These are phyloP conservation scores for Suhomyces sp. DNA, from an alignment of 805 yeast species.

Conservation along the genomic window DNA sequence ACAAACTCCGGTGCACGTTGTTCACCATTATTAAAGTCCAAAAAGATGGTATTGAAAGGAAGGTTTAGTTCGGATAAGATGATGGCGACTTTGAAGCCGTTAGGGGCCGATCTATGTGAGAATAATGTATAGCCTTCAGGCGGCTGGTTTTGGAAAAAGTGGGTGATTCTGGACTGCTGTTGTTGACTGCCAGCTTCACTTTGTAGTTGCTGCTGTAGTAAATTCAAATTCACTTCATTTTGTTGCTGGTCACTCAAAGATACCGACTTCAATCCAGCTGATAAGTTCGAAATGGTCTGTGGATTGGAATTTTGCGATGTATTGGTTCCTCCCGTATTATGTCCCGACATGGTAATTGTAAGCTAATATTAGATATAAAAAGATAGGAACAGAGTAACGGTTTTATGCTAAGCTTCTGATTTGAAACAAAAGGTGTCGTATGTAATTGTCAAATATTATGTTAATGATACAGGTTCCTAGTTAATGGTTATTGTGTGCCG, in stretches of 20 bases:
- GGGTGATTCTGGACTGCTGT: constrained; percentile 58
- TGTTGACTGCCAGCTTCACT: constrained; percentile 39
- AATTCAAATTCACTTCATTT: constrained; percentile 39
- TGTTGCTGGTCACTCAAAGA: constrained; percentile 41
- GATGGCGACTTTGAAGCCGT: constrained; percentile 94
- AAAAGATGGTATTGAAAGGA: constrained; percentile 73
- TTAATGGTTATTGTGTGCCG: neutral
- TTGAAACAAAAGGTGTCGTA: neutral
- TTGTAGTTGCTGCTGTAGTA: constrained; percentile 46
- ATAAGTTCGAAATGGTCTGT: constrained; percentile 40
- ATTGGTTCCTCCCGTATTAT: constrained; percentile 1
- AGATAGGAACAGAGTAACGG: neutral
- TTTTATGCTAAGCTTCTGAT: neutral
- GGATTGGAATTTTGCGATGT: constrained; percentile 1
- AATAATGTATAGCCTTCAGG: constrained; percentile 79
- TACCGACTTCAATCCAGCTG: constrained; percentile 47
- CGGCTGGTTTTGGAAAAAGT: constrained; percentile 75
- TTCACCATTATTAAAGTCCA: constrained; percentile 85
- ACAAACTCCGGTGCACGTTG: constrained; percentile 93
- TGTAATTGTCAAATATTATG: neutral
- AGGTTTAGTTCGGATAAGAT: constrained; percentile 79
- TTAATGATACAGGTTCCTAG: neutral
- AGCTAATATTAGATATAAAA: neutral
- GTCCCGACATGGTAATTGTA: constrained; percentile 1
- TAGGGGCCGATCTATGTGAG: constrained; percentile 85